Evolutionary conservation across 805 yeast genomes (phyloP).

Genomic region (Saccharomycopsis amapae): DNA sequence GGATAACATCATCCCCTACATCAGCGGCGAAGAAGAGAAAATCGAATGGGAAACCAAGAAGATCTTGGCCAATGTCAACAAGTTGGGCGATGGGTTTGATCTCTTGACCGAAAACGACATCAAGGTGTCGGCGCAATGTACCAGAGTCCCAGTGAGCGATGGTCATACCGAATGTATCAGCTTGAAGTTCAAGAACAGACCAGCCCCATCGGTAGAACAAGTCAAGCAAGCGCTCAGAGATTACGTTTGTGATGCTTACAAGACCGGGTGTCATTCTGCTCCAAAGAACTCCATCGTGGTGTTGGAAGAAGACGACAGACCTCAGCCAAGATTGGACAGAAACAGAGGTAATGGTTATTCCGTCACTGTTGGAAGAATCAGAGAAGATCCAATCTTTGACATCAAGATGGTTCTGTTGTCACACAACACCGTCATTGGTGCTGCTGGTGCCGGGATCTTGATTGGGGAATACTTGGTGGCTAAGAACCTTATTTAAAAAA

Average conservation of each 20-base stretch:
- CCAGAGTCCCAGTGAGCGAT: slow-evolving; percentile 93
- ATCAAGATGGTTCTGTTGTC: slow-evolving; percentile 95
- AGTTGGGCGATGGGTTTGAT: slow-evolving; percentile 46
- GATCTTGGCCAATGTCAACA: slow-evolving; percentile 64
- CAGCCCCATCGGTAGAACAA: slow-evolving; percentile 79
- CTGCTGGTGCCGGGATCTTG: slow-evolving; percentile 96
- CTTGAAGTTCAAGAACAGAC: slow-evolving; percentile 69
- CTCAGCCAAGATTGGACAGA: slow-evolving; percentile 96
- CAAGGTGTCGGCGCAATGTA: slow-evolving; percentile 91
- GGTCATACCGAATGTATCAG: slow-evolving; percentile 97
- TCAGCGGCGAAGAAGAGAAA: slow-evolving; percentile 96
- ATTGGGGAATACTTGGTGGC: slow-evolving; percentile 87
- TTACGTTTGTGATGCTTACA: slow-evolving; percentile 77
- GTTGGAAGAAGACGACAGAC: slow-evolving; percentile 85
- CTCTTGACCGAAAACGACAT: slow-evolving; percentile 61
- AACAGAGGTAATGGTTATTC: slow-evolving; percentile 92
- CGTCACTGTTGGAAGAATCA: slow-evolving; percentile 88
- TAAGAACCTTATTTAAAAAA: slow-evolving; percentile 65
- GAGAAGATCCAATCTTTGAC: slow-evolving; percentile 91
- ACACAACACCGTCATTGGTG: slow-evolving; percentile 96
- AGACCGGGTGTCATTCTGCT: slow-evolving; percentile 81
- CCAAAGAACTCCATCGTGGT: slow-evolving; percentile 91
- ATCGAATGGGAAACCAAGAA: slow-evolving; percentile 98
- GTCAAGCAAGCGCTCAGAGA: slow-evolving; percentile 63
- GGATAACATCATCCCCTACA: slow-evolving; percentile 92